Conservation (phyloP, 2,329 filamentous ascomycete species). For the Penicillium crustosum region DNA sequence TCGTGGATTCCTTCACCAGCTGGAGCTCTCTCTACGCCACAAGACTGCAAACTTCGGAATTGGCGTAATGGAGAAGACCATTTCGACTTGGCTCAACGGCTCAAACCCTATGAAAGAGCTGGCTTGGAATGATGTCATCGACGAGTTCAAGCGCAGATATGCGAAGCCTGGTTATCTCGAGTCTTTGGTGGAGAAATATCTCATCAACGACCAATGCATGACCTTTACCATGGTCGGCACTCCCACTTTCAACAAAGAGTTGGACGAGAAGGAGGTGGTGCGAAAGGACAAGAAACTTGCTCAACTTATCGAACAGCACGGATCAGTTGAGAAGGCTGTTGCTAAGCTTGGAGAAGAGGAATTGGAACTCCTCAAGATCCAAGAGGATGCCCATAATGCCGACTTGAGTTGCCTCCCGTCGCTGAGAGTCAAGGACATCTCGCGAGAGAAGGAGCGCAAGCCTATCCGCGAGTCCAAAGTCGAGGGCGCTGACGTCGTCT, state of each 20-base stretch:
- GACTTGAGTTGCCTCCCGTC: constrained; percentile 86
- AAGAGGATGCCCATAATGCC: constrained; percentile 79
- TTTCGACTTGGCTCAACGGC: constrained; percentile 93
- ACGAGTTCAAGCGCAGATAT: constrained; percentile 75
- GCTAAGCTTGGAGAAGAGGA: constrained; percentile 74
- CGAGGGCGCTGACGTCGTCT: constrained; percentile 71
- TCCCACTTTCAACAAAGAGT: constrained; percentile 67
- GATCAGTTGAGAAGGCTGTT: constrained; percentile 69
- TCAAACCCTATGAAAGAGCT: constrained; percentile 88
- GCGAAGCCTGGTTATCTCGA: constrained; percentile 79
- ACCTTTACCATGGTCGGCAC: constrained; percentile 95
- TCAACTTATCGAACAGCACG: constrained; percentile 66
- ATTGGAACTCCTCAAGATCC: constrained; percentile 73
- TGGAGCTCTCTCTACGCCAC: constrained; percentile 91
- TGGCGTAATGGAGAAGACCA: constrained; percentile 81
- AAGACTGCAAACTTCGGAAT: constrained; percentile 96
- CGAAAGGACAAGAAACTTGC: constrained; percentile 74
- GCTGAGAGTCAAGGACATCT: constrained; percentile 85
- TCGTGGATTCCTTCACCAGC: constrained; percentile 87
- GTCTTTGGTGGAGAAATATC: constrained; percentile 79
- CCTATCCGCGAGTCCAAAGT: constrained; percentile 60
- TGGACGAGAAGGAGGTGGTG: constrained; percentile 73
- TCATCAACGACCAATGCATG: constrained; percentile 81
- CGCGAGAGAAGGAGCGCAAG: constrained; percentile 72
- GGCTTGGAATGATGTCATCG: constrained; percentile 86